Evolutionary conservation across 2,329 filamentous ascomycete species (phyloP).

Genomic region (Trichoderma sp.): DNA sequence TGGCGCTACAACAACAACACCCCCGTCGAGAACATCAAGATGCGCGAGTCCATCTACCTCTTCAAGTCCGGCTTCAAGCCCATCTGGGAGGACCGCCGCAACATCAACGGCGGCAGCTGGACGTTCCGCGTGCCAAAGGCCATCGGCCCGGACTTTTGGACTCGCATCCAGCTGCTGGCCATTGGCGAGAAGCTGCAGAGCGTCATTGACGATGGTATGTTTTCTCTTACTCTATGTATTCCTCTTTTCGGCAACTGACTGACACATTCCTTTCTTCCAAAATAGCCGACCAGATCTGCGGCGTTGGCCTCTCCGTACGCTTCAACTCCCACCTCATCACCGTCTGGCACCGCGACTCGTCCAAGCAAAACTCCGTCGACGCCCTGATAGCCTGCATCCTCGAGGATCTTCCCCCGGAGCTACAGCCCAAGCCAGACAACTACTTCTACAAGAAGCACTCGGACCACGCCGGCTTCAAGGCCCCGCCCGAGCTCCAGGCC

Average conservation of each 20-base stretch:
- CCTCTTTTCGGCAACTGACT: neutral
- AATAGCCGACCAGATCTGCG: conserved; percentile 81
- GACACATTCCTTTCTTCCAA: neutral
- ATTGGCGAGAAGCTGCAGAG: conserved; percentile 79
- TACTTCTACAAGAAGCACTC: conserved; percentile 89
- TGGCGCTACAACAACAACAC: conserved; percentile 82
- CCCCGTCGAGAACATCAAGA: conserved; percentile 70
- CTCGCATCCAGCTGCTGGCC: conserved; percentile 74
- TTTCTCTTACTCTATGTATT: neutral
- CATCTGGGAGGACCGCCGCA: conserved; percentile 83
- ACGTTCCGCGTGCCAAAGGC: conserved; percentile 85
- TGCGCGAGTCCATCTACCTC: conserved; percentile 74
- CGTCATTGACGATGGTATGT: conserved; percentile 64
- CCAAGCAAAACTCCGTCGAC: conserved; percentile 75
- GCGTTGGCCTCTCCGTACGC: conserved; percentile 80
- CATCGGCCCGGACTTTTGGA: conserved; percentile 73
- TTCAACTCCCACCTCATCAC: conserved; percentile 88
- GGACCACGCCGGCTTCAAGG: conserved; percentile 80
- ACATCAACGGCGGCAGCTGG: conserved; percentile 83
- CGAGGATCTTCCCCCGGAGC: conserved; percentile 67
- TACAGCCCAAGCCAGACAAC: conserved; percentile 67
- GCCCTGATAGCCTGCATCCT: conserved; percentile 71
- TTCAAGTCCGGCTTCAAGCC: conserved; percentile 77
- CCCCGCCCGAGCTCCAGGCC: conserved; percentile 56
- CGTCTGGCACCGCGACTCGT: conserved; percentile 88